Percentiles rank a stretch among this genome's conserved stretches.
phyloP scores from a whole-genome alignment of 2,329 filamentous ascomycete genomes.

The Saccharata proteae region DNA sequence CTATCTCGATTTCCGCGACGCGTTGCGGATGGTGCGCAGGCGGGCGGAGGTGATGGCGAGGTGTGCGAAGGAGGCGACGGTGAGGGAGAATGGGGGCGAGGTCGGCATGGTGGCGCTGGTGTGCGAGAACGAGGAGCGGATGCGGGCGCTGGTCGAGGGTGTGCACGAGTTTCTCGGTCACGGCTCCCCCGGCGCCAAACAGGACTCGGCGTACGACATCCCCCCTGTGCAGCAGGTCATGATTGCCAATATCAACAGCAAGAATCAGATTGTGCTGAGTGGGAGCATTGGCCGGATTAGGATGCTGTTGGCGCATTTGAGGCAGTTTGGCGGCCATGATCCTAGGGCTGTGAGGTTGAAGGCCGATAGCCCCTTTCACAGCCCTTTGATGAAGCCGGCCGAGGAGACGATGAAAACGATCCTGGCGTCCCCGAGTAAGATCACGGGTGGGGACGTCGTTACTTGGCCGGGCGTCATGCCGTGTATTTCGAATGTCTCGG shows the following conservation, averaged over 20 bases:
- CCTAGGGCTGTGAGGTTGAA: conserved; percentile 77
- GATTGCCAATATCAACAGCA: conserved; percentile 90
- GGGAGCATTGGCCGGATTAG: conserved; percentile 75
- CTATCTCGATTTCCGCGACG: conserved; percentile 66
- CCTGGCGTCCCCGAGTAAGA: conserved; percentile 43
- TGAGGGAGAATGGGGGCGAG: conserved; percentile 58
- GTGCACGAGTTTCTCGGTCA: conserved; percentile 71
- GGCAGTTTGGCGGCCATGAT: conserved; percentile 85
- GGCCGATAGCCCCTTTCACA: conserved; percentile 83
- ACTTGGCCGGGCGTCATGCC: conserved; percentile 63
- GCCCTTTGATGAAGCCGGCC: conserved; percentile 80
- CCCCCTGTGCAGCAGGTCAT: conserved; percentile 76
- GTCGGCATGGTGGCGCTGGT: conserved; percentile 93
- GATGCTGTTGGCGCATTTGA: conserved; percentile 68
- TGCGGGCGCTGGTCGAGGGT: conserved; percentile 55
- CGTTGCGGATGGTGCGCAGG: conserved; percentile 61
- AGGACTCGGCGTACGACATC: conserved; percentile 53
- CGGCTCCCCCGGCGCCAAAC: conserved; percentile 50
- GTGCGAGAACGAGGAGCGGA: conserved; percentile 63
- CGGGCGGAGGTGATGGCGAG: conserved; percentile 75
- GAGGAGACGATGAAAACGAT: conserved; percentile 59
- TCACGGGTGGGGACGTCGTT: conserved; percentile 51
- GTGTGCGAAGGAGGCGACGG: conserved; percentile 52
- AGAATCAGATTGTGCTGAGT: conserved; percentile 90
- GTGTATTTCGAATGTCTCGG: conserved; percentile 79